Conservation (phyloP, 495 filamentous ascomycete genomes). For the Cercophora scortea region DNA sequence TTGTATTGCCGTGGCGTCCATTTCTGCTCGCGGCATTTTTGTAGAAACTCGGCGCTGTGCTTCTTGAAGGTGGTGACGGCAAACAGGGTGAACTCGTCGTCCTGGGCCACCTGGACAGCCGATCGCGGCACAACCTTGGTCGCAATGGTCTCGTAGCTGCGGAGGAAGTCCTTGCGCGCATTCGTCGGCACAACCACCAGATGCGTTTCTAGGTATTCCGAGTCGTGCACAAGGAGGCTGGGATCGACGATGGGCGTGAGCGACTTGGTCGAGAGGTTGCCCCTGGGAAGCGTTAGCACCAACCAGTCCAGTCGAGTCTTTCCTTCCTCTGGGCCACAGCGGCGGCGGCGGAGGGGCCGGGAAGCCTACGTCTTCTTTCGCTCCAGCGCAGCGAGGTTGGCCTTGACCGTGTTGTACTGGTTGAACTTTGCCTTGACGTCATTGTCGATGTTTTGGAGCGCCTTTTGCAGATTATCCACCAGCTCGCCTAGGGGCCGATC, state of each 20-base stretch:
- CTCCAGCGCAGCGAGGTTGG: conserved; percentile 67
- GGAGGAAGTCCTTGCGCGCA: conserved; percentile 76
- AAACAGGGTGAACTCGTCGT: conserved; percentile 82
- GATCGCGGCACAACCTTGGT: conserved; percentile 85
- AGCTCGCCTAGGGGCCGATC: conserved; percentile 82
- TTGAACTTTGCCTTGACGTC: conserved; percentile 89
- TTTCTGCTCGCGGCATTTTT: conserved; percentile 80
- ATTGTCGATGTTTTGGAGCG: conserved; percentile 79
- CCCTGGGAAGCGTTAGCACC: conserved; percentile 41
- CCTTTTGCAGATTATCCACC: conserved; percentile 81
- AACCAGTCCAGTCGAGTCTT: not conserved
- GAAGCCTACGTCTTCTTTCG: conserved; percentile 61
- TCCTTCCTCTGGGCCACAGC: not conserved
- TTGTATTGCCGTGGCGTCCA: conserved; percentile 94
- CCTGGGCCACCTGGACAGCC: conserved; percentile 63
- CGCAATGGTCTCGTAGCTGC: conserved; percentile 77
- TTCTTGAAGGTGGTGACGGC: conserved; percentile 93
- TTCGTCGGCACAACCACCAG: conserved; percentile 77
- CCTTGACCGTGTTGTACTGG: conserved; percentile 87
- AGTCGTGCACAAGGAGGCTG: conserved; percentile 69
- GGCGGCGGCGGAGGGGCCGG: not conserved
- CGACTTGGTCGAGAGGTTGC: conserved; percentile 90
- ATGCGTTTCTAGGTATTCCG: conserved; percentile 94
- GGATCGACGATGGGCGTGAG: conserved; percentile 83
- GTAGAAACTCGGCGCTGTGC: conserved; percentile 71